These are phyloP conservation scores for Fusarium protoensiforme DNA, from an alignment of 2,329 filamentous ascomycete genomes.

Conservation along the genomic window DNA sequence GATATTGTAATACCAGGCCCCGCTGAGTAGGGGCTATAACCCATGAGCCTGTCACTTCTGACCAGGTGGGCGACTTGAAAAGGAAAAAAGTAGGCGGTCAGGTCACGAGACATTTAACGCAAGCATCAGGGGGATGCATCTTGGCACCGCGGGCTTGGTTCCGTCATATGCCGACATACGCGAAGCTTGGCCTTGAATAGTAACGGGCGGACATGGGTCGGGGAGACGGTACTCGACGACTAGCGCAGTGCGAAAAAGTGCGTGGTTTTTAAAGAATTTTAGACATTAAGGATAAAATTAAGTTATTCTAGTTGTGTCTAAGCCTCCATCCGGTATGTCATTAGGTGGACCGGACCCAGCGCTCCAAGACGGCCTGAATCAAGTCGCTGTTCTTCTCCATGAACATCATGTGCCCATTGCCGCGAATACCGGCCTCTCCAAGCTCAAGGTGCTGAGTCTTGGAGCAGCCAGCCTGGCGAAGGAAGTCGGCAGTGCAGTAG, in stretches of 20 bases:
- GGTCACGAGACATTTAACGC: not conserved
- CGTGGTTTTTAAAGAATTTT: not conserved
- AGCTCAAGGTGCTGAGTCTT: constrained; percentile 35
- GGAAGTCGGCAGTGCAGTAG: constrained; percentile 36
- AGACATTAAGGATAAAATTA: not conserved
- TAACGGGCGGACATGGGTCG: not conserved
- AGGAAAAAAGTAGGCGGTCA: not conserved
- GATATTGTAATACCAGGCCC: not conserved
- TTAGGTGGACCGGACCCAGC: constrained; percentile 20
- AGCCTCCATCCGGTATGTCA: not conserved
- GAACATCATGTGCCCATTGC: constrained; percentile 41
- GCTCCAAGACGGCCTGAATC: constrained; percentile 24
- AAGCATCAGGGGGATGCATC: not conserved
- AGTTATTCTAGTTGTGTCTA: not conserved
- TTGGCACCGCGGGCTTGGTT: not conserved
- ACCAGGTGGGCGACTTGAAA: not conserved
- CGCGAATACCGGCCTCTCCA: constrained; percentile 29
- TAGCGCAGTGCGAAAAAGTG: not conserved
- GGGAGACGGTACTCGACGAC: not conserved
- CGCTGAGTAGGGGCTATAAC: not conserved
- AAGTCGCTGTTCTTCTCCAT: constrained; percentile 40
- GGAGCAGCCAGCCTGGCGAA: constrained; percentile 35
- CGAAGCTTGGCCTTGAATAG: not conserved
- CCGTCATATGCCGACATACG: not conserved
- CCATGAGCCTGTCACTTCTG: not conserved